Percentiles rank a stretch among this genome's conserved stretches.
phyloP scores from a whole-genome alignment of 257 asterid species.

The Verbascum thapsus region DNA sequence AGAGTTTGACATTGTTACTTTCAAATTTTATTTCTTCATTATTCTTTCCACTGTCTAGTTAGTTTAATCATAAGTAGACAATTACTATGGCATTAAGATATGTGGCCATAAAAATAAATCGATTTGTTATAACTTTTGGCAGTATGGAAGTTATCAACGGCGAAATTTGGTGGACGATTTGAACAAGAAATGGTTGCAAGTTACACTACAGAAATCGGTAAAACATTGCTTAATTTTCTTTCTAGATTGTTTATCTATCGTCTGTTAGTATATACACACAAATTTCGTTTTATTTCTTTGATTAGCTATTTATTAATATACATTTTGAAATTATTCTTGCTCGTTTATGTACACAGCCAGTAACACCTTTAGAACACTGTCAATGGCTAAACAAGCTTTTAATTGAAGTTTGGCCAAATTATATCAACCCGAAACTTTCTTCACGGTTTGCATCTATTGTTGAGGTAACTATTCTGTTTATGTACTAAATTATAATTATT shows the following conservation, averaged over 20 bases:
- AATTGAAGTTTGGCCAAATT: slow-evolving; percentile 77
- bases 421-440: slow-evolving; percentile 79
- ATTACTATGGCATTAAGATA: background rate
- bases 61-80: slow-evolving; percentile 9
- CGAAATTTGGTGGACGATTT: slow-evolving; percentile 69
- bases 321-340: slow-evolving; percentile 10
- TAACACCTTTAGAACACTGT: slow-evolving; percentile 92
- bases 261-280: background rate
- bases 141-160: slow-evolving; percentile 82
- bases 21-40: no score
- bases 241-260: background rate
- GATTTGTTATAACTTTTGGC: slow-evolving; percentile 30
- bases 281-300: background rate
- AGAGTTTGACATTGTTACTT: no score
- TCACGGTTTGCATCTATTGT: slow-evolving; percentile 77
- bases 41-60: no score
- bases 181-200: slow-evolving; percentile 88
- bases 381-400: slow-evolving; percentile 95
- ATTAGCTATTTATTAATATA: background rate
- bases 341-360: slow-evolving; percentile 49
- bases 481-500: no score
- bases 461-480: slow-evolving; percentile 58
- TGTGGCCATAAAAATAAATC: slow-evolving; percentile 20
- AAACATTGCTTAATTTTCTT: slow-evolving; percentile 19
- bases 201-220: slow-evolving; percentile 69